Evolutionary conservation across 495 filamentous ascomycete genomes (phyloP), one percentile per base, ranked within the genome.

Genomic region (Hapsidospora chrysogenum): DNA sequence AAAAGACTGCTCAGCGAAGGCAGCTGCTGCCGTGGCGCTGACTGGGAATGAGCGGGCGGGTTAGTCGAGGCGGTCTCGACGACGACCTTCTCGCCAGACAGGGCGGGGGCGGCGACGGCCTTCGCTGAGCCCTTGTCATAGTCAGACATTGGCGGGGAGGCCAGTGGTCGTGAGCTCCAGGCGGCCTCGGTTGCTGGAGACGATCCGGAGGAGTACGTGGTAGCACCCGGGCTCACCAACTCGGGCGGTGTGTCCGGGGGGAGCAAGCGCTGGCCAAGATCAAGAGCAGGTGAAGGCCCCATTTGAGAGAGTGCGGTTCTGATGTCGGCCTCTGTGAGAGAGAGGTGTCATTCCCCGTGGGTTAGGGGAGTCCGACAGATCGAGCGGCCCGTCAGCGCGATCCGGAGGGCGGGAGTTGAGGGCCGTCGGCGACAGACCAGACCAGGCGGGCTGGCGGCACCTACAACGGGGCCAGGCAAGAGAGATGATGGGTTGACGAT

Each of bases 1-100:
- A 72, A 68, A 8, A 72, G 47, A 38, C 66, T 70, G 40, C 64
- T 72, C 37, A 72, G 36, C 15, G 67, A 53, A 0, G 67, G 67
- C 28, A 72, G 56, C 44, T 66, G 58, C 37, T 66, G 60, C 33
- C 63, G 49, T 23, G 56, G 37, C 25, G 55, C 20, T n/a, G 40
- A 11, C 5, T 20, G 30, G 31, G 41, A 31, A 16, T 39, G 38
- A 16, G 26, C 31, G 30, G 37, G 36, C n/a, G 59, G 57, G 35
- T 51, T 57, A 33, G 49, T 54, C 22, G 33, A 26, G 30, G 40
- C 49, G 18, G 44, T 44, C 31, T 54, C 53, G 40, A 54, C 53
- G 21, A 42, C 32, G 18, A 48, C 51, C 44, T 53, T 57, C 29
- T 47, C 47, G 21, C 49, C 37, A 35, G 53, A 47, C 58, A 63